phyloP scores from a whole-genome alignment of 805 yeast species.

The Kluyveromyces aestuarii region DNA sequence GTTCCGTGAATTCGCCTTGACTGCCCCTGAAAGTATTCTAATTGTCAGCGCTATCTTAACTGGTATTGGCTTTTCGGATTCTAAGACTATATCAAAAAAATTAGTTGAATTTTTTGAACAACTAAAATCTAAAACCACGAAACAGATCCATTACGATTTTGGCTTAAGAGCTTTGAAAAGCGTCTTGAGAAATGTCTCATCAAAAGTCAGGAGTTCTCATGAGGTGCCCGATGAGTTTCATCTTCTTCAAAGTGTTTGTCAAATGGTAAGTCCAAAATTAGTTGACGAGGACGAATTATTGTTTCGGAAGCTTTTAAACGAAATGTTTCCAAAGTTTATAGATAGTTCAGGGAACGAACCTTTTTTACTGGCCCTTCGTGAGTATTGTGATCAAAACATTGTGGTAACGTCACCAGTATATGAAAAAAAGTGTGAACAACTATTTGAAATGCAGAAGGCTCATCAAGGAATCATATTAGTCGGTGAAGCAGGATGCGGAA shows the following conservation, averaged over 20 bases:
- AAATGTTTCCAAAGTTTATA: constrained; percentile 19
- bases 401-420: constrained; percentile 33
- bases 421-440: constrained; percentile 48
- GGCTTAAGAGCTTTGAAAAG: constrained; percentile 77
- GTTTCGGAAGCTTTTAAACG: constrained; percentile 23
- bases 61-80: constrained; percentile 57
- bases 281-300: constrained; percentile 40
- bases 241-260: constrained; percentile 45
- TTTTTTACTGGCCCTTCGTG: constrained; percentile 22
- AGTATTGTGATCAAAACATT: constrained; percentile 28
- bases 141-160: constrained; percentile 79
- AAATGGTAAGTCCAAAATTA: constrained; percentile 62
- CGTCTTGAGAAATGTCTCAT: constrained; percentile 45
- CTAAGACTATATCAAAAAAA: constrained; percentile 35
- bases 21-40: constrained; percentile 53
- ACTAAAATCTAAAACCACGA: constrained; percentile 35
- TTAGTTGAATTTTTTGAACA: constrained; percentile 47
- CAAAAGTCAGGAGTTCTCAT: constrained; percentile 20
- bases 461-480: constrained; percentile 78
- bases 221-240: constrained; percentile 16
- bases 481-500: constrained; percentile 73
- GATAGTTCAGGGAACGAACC: constrained; percentile 14
- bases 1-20: constrained; percentile 69
- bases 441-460: constrained; percentile 47
- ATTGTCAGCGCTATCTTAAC: constrained; percentile 67